Percentiles rank a stretch among this genome's conserved stretches.
phyloP scores from a whole-genome alignment of 225 moss, liverwort and hornwort genomes.

The Asterella californica region DNA sequence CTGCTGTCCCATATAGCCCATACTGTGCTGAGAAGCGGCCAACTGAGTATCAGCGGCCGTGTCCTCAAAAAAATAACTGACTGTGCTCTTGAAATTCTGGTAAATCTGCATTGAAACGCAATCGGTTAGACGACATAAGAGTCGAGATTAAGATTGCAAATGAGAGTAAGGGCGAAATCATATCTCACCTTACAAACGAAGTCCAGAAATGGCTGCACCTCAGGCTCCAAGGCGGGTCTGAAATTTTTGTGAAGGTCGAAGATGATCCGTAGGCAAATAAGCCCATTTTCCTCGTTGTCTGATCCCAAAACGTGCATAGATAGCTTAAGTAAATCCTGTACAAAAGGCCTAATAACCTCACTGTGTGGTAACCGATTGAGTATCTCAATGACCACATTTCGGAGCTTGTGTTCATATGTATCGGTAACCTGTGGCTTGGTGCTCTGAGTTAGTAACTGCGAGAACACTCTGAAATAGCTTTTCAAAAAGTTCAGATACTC shows the following conservation, averaged over 20 bases:
- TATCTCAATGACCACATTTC: slow-evolving; percentile 98
- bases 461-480: slow-evolving; percentile 95
- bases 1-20: slow-evolving; percentile 96
- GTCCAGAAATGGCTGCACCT: slow-evolving; percentile 96
- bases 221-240: slow-evolving; percentile 92
- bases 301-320: slow-evolving; percentile 95
- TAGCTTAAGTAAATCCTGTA: slow-evolving; percentile 94
- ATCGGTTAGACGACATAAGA: neutral
- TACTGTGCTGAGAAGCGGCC: slow-evolving; percentile 77
- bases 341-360: slow-evolving; percentile 94
- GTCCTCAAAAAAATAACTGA: slow-evolving; percentile 97
- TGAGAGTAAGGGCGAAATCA: neutral
- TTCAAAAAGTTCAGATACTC: slow-evolving; percentile 97
- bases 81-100: slow-evolving; percentile 85
- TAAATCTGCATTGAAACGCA: slow-evolving; percentile 72
- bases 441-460: slow-evolving; percentile 75
- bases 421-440: slow-evolving; percentile 96
- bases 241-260: slow-evolving; percentile 99
- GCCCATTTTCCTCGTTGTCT: slow-evolving; percentile 98
- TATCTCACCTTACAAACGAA: slow-evolving; percentile 85
- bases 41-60: slow-evolving; percentile 73
- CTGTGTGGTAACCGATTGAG: slow-evolving; percentile 94
- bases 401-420: slow-evolving; percentile 97
- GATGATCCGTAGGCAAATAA: slow-evolving; percentile 95
- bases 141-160: no score